Evolutionary conservation across 129 eudicot species (phyloP).

Genomic region (Centella asiatica): DNA sequence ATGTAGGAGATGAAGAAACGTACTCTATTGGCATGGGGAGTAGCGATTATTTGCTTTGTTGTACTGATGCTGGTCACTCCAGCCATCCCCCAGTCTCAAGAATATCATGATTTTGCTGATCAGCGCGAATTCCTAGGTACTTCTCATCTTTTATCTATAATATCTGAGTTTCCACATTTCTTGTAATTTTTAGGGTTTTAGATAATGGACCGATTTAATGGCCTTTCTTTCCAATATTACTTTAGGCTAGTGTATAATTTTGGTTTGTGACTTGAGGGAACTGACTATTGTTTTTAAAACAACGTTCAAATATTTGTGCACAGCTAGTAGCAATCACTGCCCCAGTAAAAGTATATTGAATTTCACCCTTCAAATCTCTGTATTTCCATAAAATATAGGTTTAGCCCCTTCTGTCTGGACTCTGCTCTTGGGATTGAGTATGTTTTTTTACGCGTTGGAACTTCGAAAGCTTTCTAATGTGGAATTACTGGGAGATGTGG

Average conservation of each 20-base stretch:
- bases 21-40: slow-evolving; percentile 35
- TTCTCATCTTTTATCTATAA: background rate
- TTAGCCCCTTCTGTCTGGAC: no score
- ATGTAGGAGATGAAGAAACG: slow-evolving; percentile 32
- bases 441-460: background rate
- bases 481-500: background rate
- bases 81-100: slow-evolving; percentile 70
- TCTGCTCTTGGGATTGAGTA: background rate
- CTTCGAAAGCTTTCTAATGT: background rate
- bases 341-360: no score
- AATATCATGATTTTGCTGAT: slow-evolving; percentile 76
- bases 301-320: no score
- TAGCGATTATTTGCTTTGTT: slow-evolving; percentile 53
- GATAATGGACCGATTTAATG: no score
- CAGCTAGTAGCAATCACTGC: no score
- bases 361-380: no score
- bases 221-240: no score
- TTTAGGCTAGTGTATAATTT: no score
- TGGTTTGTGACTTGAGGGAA: no score
- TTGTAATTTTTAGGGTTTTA: background rate
- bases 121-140: slow-evolving; percentile 60
- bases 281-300: no score
- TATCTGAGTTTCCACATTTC: background rate
- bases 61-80: slow-evolving; percentile 78
- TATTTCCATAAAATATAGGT: no score